phyloP scores from a whole-genome alignment of 495 filamentous ascomycete species.

The Thermochaetoides thermophila region DNA sequence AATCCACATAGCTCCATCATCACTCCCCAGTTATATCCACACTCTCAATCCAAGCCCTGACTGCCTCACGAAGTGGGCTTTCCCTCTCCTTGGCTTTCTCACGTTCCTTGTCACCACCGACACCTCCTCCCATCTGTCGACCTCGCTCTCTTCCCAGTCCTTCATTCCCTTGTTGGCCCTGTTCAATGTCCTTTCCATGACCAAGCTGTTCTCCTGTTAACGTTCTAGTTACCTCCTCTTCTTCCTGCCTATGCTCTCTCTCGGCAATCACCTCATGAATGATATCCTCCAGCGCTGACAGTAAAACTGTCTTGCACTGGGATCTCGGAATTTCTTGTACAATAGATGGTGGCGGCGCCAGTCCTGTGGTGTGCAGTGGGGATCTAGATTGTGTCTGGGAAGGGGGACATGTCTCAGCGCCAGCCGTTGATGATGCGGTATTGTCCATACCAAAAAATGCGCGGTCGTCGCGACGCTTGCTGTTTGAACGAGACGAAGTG shows the following conservation, averaged over 20 bases:
- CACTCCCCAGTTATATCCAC: no score
- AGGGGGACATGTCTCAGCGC: no score
- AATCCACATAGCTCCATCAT: no score
- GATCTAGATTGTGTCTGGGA: no score
- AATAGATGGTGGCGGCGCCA: not conserved
- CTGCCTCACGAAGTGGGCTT: slow-evolving; percentile 25
- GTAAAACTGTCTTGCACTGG: slow-evolving; percentile 32
- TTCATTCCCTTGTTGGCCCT: not conserved
- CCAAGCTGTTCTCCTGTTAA: slow-evolving; percentile 5
- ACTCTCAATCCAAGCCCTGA: slow-evolving; percentile 29
- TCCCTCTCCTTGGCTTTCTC: slow-evolving; percentile 14
- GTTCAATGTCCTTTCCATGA: not conserved
- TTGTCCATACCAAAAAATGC: not conserved
- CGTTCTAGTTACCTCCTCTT: slow-evolving; percentile 5
- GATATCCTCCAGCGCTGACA: slow-evolving; percentile 33
- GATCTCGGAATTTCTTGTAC: slow-evolving; percentile 27
- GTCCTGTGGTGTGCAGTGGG: not conserved
- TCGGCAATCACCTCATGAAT: slow-evolving; percentile 30
- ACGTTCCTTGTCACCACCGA: not conserved
- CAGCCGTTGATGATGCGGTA: slow-evolving; percentile 1
- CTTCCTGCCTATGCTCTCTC: slow-evolving; percentile 10
- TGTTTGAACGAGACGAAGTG: slow-evolving; percentile 27
- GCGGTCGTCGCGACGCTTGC: slow-evolving; percentile 19
- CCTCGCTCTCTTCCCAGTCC: not conserved
- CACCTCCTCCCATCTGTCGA: not conserved